These are phyloP conservation scores for Penicillium simplicissimum DNA, from an alignment of 495 filamentous ascomycete genomes.

Conservation along the genomic window DNA sequence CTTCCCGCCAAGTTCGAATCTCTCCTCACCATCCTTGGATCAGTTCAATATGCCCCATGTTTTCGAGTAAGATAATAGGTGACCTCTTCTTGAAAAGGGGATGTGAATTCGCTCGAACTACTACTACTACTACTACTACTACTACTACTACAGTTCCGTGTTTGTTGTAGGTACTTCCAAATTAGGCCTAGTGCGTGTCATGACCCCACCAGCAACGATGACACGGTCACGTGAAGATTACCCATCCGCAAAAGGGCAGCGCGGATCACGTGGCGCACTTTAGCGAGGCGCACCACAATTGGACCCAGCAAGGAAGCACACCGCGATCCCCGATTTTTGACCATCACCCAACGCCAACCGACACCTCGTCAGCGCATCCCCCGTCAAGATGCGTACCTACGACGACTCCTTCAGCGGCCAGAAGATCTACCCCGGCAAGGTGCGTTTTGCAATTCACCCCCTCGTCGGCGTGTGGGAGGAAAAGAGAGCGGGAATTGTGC, in stretches of 20 bases:
- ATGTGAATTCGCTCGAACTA: too few species aligned
- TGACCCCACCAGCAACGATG: neutral
- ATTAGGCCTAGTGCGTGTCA: neutral
- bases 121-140: too few species aligned
- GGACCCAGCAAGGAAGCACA: constrained; percentile 37
- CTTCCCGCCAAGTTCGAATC: neutral
- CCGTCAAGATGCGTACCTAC: constrained; percentile 94
- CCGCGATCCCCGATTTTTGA: constrained; percentile 49
- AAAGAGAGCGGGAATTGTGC: constrained; percentile 17
- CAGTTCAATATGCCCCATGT: neutral
- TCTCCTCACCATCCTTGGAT: neutral
- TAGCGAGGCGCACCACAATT: constrained; percentile 57
- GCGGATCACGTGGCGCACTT: constrained; percentile 45
- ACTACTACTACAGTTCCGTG: neutral
- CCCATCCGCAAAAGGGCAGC: constrained; percentile 42
- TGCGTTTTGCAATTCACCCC: constrained; percentile 51
- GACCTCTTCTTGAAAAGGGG: too few species aligned
- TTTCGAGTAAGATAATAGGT: too few species aligned
- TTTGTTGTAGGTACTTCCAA: neutral
- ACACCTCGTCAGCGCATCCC: constrained; percentile 52
- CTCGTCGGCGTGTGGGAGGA: constrained; percentile 25
- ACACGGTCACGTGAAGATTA: constrained; percentile 17
- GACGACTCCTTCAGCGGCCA: constrained; percentile 96
- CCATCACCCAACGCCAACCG: constrained; percentile 54
- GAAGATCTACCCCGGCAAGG: constrained; percentile 99